Conservation (phyloP, 2,329 filamentous ascomycete genomes). For the Aspergillus fructus region DNA sequence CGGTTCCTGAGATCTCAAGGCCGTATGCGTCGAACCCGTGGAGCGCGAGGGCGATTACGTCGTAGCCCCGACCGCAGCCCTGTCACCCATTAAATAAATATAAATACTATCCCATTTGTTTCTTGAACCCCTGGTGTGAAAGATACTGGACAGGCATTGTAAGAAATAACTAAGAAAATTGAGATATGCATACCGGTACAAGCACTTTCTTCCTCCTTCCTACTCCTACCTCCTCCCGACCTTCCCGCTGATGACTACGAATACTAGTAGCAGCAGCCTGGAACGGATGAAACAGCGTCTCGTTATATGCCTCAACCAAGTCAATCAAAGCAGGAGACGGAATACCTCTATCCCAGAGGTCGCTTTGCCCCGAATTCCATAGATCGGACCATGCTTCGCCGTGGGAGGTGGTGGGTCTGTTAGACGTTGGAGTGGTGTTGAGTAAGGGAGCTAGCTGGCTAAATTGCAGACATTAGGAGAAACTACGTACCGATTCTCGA, state of each 20-base stretch:
- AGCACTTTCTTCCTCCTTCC: slow-evolving; percentile 24
- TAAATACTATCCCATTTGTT: neutral
- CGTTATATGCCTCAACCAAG: slow-evolving; percentile 23
- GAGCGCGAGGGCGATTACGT: slow-evolving; percentile 31
- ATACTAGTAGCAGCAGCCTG: no score
- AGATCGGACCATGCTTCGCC: slow-evolving; percentile 19
- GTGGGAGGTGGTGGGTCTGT: neutral
- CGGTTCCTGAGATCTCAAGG: slow-evolving; percentile 30
- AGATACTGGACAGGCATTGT: neutral
- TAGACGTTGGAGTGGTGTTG: neutral
- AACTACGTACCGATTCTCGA: neutral
- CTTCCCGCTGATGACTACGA: no score
- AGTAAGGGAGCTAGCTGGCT: neutral
- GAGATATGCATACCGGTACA: slow-evolving; percentile 24
- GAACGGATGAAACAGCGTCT: slow-evolving; percentile 16
- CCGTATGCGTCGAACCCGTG: slow-evolving; percentile 33
- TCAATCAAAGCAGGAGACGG: slow-evolving; percentile 32
- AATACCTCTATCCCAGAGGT: slow-evolving; percentile 33
- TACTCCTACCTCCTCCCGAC: no score
- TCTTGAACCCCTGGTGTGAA: neutral
- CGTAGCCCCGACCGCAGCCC: slow-evolving; percentile 37
- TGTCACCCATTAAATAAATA: slow-evolving; percentile 2
- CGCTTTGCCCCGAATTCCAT: slow-evolving; percentile 25
- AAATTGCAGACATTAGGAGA: neutral
- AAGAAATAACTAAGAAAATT: no score